Conservation (phyloP, 164 flowering plant species). For the Vitis riparia region DNA sequence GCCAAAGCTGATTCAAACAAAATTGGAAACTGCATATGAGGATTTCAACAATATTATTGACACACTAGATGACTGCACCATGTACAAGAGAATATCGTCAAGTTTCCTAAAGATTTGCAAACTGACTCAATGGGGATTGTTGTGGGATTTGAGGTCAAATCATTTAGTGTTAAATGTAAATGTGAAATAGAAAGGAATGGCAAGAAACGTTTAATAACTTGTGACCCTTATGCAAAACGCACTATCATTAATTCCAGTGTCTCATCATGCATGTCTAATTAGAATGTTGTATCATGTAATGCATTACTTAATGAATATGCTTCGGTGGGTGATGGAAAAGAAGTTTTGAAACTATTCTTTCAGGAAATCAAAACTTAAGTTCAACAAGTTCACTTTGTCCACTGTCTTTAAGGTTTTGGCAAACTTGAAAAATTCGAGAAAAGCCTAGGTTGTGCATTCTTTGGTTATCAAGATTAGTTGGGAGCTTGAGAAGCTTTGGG, state of each 20-base stretch:
- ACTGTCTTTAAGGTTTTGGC: conserved; percentile 49
- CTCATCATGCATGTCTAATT: conserved; percentile 34
- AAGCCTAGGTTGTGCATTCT: conserved; percentile 42
- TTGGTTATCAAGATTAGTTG: conserved; percentile 35
- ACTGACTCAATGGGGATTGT: no score
- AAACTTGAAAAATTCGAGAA: conserved; percentile 21
- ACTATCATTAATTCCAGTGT: conserved; percentile 45
- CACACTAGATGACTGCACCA: no score
- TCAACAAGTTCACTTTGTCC: conserved; percentile 43
- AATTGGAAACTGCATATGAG: no score
- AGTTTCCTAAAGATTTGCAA: no score
- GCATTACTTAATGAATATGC: conserved; percentile 55
- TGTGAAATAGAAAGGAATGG: no score
- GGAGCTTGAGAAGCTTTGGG: conserved; percentile 33
- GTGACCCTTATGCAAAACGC: conserved; percentile 55
- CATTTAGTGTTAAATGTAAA: no score
- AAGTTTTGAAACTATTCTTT: conserved; percentile 37
- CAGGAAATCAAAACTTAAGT: conserved; percentile 34
- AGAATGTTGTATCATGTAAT: conserved; percentile 51
- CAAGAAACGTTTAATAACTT: no score
- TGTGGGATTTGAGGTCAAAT: no score
- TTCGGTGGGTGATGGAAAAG: conserved; percentile 29
- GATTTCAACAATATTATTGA: no score
- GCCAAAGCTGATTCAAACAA: no score
- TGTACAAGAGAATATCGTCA: no score